A percentile compares a stretch with the other conserved stretches of the same genome.
phyloP scores from a whole-genome alignment of 345 rosid genomes.

The Euphorbia pulcherrima region DNA sequence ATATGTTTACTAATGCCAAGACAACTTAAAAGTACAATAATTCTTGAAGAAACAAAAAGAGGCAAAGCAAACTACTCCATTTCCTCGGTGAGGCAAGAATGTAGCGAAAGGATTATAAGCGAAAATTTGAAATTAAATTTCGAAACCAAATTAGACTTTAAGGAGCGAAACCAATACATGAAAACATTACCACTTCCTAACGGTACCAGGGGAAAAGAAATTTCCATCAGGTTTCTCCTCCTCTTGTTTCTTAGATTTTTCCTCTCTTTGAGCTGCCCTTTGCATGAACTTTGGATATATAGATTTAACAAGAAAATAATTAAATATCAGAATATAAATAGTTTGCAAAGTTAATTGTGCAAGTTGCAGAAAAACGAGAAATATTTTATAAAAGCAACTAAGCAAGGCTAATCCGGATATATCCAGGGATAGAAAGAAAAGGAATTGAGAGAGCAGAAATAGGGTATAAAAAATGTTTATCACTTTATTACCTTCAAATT shows the following conservation, averaged over 20 bases:
- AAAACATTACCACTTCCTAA: conserved; percentile 59
- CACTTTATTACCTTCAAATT: conserved; percentile 63
- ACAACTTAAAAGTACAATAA: background rate
- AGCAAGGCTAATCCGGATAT: conserved; percentile 15
- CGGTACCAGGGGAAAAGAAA: conserved; percentile 34
- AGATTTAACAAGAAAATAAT: conserved; percentile 5
- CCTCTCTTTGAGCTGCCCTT: conserved; percentile 61
- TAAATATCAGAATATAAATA: background rate
- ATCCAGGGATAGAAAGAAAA: conserved; percentile 18
- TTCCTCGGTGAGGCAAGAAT: background rate
- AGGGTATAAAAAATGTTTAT: background rate
- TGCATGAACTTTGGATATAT: conserved; percentile 63
- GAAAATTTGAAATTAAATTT: background rate
- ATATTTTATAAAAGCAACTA: conserved; percentile 7
- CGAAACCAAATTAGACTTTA: conserved; percentile 2
- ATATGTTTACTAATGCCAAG: background rate
- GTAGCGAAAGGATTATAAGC: background rate
- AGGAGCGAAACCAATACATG: conserved; percentile 2
- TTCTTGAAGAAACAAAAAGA: background rate
- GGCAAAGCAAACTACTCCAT: background rate
- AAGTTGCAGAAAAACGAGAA: background rate
- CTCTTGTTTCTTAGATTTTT: conserved; percentile 43
- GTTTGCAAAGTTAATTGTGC: background rate
- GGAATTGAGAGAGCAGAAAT: background rate
- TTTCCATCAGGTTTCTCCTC: conserved; percentile 53